A percentile compares a stretch with the other conserved stretches of the same genome.
phyloP scores from a whole-genome alignment of 768 basidiomycete genomes.

The Kwoniella newhampshirensis region DNA sequence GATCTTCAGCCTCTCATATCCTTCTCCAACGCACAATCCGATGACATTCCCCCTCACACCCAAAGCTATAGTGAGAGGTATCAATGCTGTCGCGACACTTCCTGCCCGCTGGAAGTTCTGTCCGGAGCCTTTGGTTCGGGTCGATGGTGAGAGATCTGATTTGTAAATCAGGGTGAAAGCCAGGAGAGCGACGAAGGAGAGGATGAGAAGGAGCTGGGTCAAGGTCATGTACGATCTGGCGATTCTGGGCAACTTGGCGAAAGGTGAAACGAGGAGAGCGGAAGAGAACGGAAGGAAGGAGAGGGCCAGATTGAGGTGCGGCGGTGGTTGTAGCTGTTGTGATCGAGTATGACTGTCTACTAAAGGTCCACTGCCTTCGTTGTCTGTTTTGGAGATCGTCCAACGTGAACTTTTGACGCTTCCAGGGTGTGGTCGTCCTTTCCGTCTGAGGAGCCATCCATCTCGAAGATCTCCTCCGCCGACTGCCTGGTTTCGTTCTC shows the following conservation, averaged over 20 bases:
- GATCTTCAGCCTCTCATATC: constrained; percentile 38
- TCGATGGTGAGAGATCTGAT: constrained; percentile 27
- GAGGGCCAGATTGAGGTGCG: constrained; percentile 31
- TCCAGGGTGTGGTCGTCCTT: background rate
- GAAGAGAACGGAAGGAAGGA: constrained; percentile 31
- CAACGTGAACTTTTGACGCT: background rate
- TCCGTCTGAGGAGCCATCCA: constrained; percentile 20
- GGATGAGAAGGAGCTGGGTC: constrained; percentile 28
- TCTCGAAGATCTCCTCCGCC: constrained; percentile 20
- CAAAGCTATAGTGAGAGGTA: constrained; percentile 45
- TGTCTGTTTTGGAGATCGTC: background rate
- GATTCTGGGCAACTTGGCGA: constrained; percentile 28
- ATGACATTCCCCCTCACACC: constrained; percentile 47
- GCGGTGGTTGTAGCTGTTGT: constrained; percentile 35
- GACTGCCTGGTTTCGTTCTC: background rate
- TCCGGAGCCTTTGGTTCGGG: constrained; percentile 34
- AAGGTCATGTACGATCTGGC: constrained; percentile 35
- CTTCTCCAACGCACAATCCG: constrained; percentile 43
- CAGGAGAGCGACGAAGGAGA: constrained; percentile 36
- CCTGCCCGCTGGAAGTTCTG: constrained; percentile 42
- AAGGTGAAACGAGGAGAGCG: constrained; percentile 29
- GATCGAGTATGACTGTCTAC: constrained; percentile 1
- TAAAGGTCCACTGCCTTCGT: background rate
- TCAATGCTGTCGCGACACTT: constrained; percentile 41
- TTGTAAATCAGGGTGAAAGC: constrained; percentile 38